Evolutionary conservation across 1,284 basidiomycete species (phyloP), one percentile per base, ranked within the genome.

Genomic region (Earliella scabrosa): DNA sequence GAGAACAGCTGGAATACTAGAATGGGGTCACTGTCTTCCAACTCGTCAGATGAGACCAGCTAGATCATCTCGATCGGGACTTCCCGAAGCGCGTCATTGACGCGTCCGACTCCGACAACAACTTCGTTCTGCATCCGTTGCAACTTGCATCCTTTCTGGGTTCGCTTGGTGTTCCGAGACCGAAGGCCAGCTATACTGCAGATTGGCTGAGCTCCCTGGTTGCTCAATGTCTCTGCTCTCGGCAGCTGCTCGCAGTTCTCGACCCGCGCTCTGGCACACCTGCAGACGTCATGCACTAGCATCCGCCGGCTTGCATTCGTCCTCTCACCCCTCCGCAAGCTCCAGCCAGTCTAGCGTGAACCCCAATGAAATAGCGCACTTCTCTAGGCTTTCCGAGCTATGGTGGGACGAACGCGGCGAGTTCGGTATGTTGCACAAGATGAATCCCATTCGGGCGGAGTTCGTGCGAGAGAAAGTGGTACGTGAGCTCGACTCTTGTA

Each of bases 341-440:
- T 6, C 39, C 13, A 24, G 39, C 10, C 21, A 23, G 39, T 69
- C 68, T 10, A 81, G 81, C 3, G 82, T 95, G 66, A 96, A 96
- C 69, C 68, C 80, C 1, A 81, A 82, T 50, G 96, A 98, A 73
- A 92, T 99, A 50, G 88, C 90, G 0, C 94, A 96, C 72, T 99
- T 99, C 73, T 95, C 95, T 4, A 82, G 84, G 32, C 85, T 99
- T 1, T 95, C 95, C 0, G 88, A 92, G 23, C 82, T 92, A 68
- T 99, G 97, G 97, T 99, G 97, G 97, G 88, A 98, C 72, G 93
- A 97, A 69, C 81, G 81, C 27, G 96, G 97, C 64, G 96, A 98
- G 72, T 97, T 98, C 68, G 83, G 80, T 2, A 78, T 97, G 35
- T 76, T 99, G 31, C 97, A 99, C 72, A 86, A 87, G 66, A 98